phyloP scores from a whole-genome alignment of 148 eudicot genomes.

The Arctostaphylos glauca region DNA sequence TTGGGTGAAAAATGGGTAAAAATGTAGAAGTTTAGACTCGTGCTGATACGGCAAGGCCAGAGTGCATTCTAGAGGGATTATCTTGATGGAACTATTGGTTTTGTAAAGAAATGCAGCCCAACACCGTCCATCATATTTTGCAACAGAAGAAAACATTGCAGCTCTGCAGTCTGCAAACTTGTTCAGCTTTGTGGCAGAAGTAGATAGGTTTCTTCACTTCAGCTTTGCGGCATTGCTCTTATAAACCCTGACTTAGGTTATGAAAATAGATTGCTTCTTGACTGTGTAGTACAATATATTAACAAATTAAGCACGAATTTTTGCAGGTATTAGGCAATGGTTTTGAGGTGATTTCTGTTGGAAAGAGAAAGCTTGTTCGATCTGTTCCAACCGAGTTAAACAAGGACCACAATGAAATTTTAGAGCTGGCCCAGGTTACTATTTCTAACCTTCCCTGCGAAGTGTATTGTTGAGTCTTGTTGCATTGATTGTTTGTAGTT shows the following conservation, averaged over 20 bases:
- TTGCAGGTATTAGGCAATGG: conserved; percentile 91
- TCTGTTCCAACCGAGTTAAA: conserved; percentile 97
- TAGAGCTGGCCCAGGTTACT: conserved; percentile 89
- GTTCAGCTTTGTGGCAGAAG: background rate
- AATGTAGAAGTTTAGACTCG: background rate
- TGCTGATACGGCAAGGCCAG: background rate
- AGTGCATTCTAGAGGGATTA: background rate
- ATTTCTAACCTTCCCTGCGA: background rate
- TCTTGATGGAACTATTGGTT: background rate
- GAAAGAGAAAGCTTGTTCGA: conserved; percentile 87
- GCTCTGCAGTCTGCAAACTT: background rate
- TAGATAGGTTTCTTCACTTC: background rate
- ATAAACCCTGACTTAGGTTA: background rate
- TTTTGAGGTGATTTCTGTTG: conserved; percentile 92
- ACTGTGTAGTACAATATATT: background rate
- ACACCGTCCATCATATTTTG: background rate
- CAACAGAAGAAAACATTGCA: background rate
- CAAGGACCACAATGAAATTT: conserved; percentile 95
- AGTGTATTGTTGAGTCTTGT: background rate
- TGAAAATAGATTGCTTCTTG: background rate
- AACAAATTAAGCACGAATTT: background rate
- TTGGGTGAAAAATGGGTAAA: background rate
- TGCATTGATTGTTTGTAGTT: background rate
- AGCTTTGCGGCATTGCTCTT: background rate
- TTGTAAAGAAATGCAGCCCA: background rate